These are phyloP conservation scores for Neonectria faginata DNA, from an alignment of 2,329 filamentous ascomycete genomes.

Conservation along the genomic window DNA sequence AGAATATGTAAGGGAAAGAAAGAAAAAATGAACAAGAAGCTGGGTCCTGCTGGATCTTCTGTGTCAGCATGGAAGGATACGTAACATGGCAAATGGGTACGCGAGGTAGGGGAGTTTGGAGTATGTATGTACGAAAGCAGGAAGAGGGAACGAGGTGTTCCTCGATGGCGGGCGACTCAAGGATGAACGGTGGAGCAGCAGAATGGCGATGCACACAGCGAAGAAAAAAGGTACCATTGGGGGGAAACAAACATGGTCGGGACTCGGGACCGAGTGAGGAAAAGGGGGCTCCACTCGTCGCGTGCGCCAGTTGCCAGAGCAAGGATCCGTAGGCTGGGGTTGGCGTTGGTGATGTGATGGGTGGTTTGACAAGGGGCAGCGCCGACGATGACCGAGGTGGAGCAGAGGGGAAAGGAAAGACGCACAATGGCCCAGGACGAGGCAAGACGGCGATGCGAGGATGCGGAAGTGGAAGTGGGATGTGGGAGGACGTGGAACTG, in stretches of 20 bases:
- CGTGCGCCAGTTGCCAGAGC: slow-evolving; percentile 38
- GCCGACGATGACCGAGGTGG: background rate
- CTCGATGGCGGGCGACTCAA: background rate
- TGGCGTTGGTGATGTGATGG: slow-evolving; percentile 10
- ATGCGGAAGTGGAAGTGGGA: background rate
- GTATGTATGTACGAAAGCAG: background rate
- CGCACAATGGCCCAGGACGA: background rate
- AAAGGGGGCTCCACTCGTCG: slow-evolving; percentile 38
- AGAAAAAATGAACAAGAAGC: background rate
- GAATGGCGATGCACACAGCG: background rate
- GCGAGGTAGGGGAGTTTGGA: background rate
- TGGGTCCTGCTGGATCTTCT: background rate
- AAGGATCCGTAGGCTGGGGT: slow-evolving; percentile 27
- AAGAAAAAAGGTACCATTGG: background rate
- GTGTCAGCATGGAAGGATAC: background rate
- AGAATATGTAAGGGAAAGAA: background rate
- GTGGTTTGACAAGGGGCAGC: background rate
- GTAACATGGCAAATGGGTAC: background rate
- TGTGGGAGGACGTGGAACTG: background rate
- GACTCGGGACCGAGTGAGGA: slow-evolving; percentile 28
- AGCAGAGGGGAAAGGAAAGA: background rate
- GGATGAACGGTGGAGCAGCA: background rate
- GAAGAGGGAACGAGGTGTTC: background rate
- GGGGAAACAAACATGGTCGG: slow-evolving; percentile 21
- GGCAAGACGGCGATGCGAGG: background rate